phyloP scores from a whole-genome alignment of 768 basidiomycete genomes.

The Mycena sanguinolenta region DNA sequence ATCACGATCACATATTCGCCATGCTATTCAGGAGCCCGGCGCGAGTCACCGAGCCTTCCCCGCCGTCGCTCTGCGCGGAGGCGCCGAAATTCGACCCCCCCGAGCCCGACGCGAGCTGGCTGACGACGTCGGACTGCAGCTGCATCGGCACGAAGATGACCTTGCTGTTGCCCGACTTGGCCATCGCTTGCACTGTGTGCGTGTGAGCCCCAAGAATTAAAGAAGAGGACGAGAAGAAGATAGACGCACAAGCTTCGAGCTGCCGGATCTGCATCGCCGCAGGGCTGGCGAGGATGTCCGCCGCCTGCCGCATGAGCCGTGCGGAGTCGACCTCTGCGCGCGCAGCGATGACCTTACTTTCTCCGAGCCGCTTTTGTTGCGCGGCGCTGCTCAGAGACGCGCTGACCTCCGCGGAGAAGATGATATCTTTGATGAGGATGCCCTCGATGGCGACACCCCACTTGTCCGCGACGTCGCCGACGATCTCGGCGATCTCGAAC shows the following conservation, averaged over 20 bases:
- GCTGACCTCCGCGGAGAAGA: conserved; percentile 92
- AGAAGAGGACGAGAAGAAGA: conserved; percentile 6
- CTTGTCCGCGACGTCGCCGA: conserved; percentile 92
- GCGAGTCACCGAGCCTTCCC: conserved; percentile 23
- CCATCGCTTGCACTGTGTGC: conserved; percentile 88
- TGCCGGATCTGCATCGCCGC: conserved; percentile 99
- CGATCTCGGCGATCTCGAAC: conserved; percentile 96
- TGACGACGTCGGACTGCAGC: conserved; percentile 80
- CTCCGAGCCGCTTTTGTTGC: conserved; percentile 97
- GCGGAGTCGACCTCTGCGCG: conserved; percentile 96
- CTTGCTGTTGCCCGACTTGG: conserved; percentile 87
- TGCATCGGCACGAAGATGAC: conserved; percentile 97
- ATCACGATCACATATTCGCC: conserved; percentile 30
- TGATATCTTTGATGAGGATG: conserved; percentile 95
- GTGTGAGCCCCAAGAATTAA: conserved; percentile 2
- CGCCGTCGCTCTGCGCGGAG: conserved; percentile 12
- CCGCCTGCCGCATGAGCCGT: conserved; percentile 95
- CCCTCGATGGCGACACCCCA: conserved; percentile 99
- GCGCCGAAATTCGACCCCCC: conserved; percentile 7
- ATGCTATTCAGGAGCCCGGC: conserved; percentile 30
- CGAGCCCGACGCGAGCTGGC: conserved; percentile 53
- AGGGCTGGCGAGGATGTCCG: conserved; percentile 93
- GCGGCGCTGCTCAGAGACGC: conserved; percentile 94
- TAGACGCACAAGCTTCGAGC: conserved; percentile 80
- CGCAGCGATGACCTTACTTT: conserved; percentile 96